Conservation (phyloP, 2,329 filamentous ascomycete genomes). For the Hypoxylon sp. region DNA sequence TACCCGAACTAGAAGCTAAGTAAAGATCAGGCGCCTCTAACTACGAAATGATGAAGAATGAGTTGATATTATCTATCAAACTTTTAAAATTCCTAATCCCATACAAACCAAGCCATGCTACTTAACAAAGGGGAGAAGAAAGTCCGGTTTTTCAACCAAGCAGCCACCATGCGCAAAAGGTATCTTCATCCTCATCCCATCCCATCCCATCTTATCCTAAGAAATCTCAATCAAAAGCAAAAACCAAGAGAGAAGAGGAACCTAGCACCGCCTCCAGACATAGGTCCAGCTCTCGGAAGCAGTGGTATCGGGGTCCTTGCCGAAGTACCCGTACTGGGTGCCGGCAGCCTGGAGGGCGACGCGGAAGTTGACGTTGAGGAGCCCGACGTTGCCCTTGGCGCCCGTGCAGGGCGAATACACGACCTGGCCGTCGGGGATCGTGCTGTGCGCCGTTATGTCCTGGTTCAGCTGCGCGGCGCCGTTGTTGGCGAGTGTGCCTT, state of each 20-base stretch:
- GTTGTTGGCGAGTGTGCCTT: constrained; percentile 50
- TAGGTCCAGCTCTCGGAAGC: constrained; percentile 56
- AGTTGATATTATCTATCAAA: constrained; percentile 32
- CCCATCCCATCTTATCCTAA: constrained; percentile 3
- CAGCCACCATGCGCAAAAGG: constrained; percentile 13
- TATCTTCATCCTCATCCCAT: neutral
- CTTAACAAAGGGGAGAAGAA: constrained; percentile 12
- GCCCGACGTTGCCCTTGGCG: constrained; percentile 54
- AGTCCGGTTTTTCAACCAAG: constrained; percentile 12
- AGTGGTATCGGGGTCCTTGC: constrained; percentile 50
- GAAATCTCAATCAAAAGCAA: neutral
- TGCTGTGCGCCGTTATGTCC: constrained; percentile 52
- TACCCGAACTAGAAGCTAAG: neutral
- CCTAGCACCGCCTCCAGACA: constrained; percentile 57
- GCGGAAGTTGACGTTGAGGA: constrained; percentile 61
- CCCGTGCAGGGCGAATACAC: constrained; percentile 57
- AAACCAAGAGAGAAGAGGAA: neutral
- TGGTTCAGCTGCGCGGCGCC: constrained; percentile 48
- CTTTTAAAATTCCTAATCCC: constrained; percentile 22
- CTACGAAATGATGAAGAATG: neutral
- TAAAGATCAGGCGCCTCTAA: neutral
- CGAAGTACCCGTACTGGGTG: constrained; percentile 54
- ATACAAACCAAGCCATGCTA: constrained; percentile 24
- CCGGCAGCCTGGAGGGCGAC: constrained; percentile 55
- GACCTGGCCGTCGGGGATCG: constrained; percentile 47